phyloP scores from a whole-genome alignment of 2,329 filamentous ascomycete species.

The Calonectria montana region DNA sequence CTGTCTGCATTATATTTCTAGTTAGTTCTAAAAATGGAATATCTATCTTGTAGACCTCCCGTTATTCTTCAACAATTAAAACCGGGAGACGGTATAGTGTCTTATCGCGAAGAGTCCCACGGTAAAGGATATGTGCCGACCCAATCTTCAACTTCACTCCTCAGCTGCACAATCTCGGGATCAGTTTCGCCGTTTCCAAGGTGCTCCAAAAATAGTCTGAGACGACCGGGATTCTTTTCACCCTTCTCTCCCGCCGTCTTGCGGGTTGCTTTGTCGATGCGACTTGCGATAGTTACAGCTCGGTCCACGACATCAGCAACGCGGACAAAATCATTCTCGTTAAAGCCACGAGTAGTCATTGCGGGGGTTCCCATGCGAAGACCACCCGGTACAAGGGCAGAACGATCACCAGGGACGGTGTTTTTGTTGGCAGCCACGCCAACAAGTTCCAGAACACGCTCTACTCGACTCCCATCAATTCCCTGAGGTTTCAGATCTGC shows the following conservation, averaged over 20 bases:
- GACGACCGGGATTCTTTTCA: slow-evolving; percentile 72
- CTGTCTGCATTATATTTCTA: background rate
- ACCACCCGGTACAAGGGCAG: slow-evolving; percentile 91
- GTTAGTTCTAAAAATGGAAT: slow-evolving; percentile 2
- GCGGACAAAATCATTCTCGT: slow-evolving; percentile 85
- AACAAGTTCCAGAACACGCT: slow-evolving; percentile 89
- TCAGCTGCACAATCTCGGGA: slow-evolving; percentile 77
- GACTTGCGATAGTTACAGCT: slow-evolving; percentile 81
- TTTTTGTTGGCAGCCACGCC: slow-evolving; percentile 99
- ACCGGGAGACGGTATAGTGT: background rate
- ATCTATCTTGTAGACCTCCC: background rate
- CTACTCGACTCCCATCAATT: slow-evolving; percentile 90
- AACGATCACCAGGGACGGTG: slow-evolving; percentile 95
- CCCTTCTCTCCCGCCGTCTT: slow-evolving; percentile 75
- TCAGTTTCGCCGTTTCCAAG: slow-evolving; percentile 75
- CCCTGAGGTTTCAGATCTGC: slow-evolving; percentile 89
- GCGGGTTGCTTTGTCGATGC: slow-evolving; percentile 78
- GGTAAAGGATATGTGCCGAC: slow-evolving; percentile 79
- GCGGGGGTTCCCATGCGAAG: slow-evolving; percentile 95
- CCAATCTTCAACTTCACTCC: slow-evolving; percentile 82
- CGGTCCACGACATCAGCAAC: slow-evolving; percentile 89
- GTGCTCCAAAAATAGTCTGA: slow-evolving; percentile 76
- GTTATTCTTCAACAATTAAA: background rate
- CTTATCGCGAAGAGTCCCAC: slow-evolving; percentile 63
- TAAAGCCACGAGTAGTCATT: slow-evolving; percentile 97